Evolutionary conservation across 2,329 filamentous ascomycete genomes (phyloP).

Genomic region (Scytalidium sp.): DNA sequence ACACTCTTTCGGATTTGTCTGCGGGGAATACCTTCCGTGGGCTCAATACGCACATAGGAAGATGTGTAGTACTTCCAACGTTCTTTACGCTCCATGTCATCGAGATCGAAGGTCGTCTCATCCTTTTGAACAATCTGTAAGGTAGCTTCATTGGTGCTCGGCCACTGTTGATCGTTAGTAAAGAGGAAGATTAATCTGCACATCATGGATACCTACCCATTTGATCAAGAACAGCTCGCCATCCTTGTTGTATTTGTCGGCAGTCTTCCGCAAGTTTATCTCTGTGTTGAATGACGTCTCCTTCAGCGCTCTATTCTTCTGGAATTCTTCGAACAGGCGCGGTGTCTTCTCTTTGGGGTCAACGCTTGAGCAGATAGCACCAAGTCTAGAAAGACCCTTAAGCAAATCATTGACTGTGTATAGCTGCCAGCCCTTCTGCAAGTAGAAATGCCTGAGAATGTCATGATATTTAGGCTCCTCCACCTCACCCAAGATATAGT

Average conservation of each 20-base stretch:
- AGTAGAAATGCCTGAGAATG: conserved; percentile 85
- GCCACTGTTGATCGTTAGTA: conserved; percentile 48
- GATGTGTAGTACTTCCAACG: conserved; percentile 96
- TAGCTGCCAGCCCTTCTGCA: conserved; percentile 86
- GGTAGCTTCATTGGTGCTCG: conserved; percentile 64
- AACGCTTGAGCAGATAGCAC: conserved; percentile 75
- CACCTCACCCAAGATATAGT: conserved; percentile 77
- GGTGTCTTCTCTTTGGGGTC: conserved; percentile 92
- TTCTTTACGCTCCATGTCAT: conserved; percentile 80
- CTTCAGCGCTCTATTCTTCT: conserved; percentile 74
- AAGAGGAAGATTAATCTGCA: conserved; percentile 4
- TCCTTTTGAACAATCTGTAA: conserved; percentile 69
- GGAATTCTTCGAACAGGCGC: conserved; percentile 85
- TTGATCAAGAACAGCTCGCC: conserved; percentile 86
- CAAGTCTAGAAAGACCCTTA: conserved; percentile 75
- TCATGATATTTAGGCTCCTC: conserved; percentile 87
- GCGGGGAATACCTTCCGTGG: conserved; percentile 74
- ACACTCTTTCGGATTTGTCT: conserved; percentile 65
- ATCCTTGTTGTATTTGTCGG: conserved; percentile 90
- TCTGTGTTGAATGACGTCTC: conserved; percentile 88
- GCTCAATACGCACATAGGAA: conserved; percentile 83
- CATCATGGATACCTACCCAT: conserved; percentile 65
- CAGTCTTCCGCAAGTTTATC: conserved; percentile 85
- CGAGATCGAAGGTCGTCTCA: conserved; percentile 78
- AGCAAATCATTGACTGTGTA: conserved; percentile 92